Percentiles rank a stretch among this genome's conserved stretches.
Conservation (phyloP, 1,284 basidiomycete genomes). For the Anthracocystis panici-leucophaei region DNA sequence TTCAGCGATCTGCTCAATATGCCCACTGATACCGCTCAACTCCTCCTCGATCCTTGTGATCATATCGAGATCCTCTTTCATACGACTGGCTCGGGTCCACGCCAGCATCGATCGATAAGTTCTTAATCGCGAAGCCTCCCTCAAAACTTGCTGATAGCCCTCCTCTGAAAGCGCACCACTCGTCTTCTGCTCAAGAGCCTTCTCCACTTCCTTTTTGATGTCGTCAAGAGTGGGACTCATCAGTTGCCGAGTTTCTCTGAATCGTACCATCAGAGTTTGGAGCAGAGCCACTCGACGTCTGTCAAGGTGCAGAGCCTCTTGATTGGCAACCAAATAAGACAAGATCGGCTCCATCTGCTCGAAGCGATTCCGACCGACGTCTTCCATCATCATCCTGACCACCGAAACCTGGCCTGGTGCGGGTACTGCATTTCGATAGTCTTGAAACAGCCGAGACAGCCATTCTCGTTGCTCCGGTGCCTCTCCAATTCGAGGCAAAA, state of each 20-base stretch:
- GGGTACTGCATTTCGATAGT: neutral
- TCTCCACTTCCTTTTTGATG: neutral
- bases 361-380: constrained; percentile 16
- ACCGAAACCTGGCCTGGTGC: neutral
- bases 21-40: neutral
- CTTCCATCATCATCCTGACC: neutral
- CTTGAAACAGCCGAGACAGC: neutral
- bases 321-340: constrained; percentile 7
- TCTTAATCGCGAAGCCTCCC: neutral
- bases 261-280: neutral
- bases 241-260: neutral
- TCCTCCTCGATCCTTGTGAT: constrained; percentile 9
- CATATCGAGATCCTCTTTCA: neutral
- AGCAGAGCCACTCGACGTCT: neutral
- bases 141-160: neutral
- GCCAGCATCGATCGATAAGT: neutral
- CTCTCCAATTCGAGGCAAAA: neutral
- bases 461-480: neutral
- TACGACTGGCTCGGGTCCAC: neutral
- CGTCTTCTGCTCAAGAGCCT: neutral
- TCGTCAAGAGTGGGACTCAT: constrained; percentile 18
- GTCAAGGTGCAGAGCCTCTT: neutral
- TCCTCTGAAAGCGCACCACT: neutral
- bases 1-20: neutral
- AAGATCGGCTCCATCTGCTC: constrained; percentile 12